Conservation (phyloP, 106 monocot species). For the Allium fistulosum region DNA sequence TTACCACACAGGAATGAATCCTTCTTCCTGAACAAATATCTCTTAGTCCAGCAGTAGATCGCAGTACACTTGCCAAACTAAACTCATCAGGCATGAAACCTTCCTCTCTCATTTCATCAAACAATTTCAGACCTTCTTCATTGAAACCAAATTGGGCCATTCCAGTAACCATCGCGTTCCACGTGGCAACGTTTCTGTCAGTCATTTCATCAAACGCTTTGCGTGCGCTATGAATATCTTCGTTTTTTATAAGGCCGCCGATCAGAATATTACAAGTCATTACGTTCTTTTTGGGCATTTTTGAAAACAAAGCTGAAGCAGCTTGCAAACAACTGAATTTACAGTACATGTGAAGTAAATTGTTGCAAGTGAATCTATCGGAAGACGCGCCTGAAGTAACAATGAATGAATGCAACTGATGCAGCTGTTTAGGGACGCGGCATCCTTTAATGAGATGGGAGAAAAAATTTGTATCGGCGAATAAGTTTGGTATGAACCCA, state of each 20-base stretch:
- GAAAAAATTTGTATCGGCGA: constrained; percentile 14
- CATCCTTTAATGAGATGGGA: constrained; percentile 38
- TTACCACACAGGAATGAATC: constrained; percentile 41
- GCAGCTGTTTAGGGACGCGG: constrained; percentile 11
- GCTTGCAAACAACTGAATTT: constrained; percentile 17
- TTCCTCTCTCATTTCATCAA: constrained; percentile 26
- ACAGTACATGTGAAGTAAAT: constrained; percentile 61
- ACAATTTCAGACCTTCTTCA: constrained; percentile 35
- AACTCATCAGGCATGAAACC: constrained; percentile 62
- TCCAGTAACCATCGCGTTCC: constrained; percentile 69
- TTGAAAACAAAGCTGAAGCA: constrained; percentile 26
- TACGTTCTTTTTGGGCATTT: constrained; percentile 53
- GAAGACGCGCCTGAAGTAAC: constrained; percentile 41
- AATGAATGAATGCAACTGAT: constrained; percentile 45
- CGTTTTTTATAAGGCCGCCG: constrained; percentile 41
- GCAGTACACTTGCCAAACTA: constrained; percentile 45
- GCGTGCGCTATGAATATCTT: constrained; percentile 28
- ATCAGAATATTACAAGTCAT: constrained; percentile 70
- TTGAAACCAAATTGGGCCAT: constrained; percentile 39
- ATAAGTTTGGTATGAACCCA: neutral
- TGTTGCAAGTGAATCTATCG: constrained; percentile 70
- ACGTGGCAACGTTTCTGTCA: constrained; percentile 57
- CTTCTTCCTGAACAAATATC: constrained; percentile 32
- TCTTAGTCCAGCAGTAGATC: constrained; percentile 48
- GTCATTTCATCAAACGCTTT: constrained; percentile 57